phyloP scores from a whole-genome alignment of 176 grass and related monocot genomes.

The Oryza glaberrima region DNA sequence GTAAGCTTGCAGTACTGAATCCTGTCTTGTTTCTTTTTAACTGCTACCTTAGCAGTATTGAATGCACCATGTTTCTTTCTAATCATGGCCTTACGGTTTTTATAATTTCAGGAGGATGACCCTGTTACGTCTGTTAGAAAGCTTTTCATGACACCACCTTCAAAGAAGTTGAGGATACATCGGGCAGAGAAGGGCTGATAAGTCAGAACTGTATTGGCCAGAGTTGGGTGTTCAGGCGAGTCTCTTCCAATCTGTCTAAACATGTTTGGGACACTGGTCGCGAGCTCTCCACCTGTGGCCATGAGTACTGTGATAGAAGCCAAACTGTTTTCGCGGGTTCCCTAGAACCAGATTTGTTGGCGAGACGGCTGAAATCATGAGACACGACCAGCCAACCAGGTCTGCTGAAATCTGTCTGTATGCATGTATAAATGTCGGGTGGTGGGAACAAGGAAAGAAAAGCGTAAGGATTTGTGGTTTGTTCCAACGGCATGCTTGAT shows the following conservation, averaged over 20 bases:
- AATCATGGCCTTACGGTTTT: slow-evolving; percentile 34
- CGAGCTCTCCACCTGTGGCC: not conserved
- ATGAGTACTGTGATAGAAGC: not conserved
- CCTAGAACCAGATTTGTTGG: not conserved
- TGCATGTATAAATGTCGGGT: slow-evolving; percentile 8
- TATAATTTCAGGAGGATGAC: slow-evolving; percentile 72
- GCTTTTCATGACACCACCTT: slow-evolving; percentile 69
- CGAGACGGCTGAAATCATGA: not conserved
- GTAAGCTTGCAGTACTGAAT: slow-evolving; percentile 26
- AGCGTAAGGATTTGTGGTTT: slow-evolving; percentile 4
- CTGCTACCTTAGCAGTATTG: not conserved
- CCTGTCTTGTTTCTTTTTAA: slow-evolving; percentile 37
- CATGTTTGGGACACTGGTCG: not conserved
- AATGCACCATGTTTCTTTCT: slow-evolving; percentile 8
- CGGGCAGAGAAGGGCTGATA: slow-evolving; percentile 45
- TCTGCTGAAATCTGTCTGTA: not conserved
- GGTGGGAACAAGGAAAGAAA: not conserved
- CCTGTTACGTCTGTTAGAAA: slow-evolving; percentile 83
- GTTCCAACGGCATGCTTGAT: not conserved
- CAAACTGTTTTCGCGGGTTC: not conserved
- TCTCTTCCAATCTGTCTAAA: not conserved
- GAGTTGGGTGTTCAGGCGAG: not conserved
- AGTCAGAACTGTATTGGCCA: slow-evolving; percentile 31
- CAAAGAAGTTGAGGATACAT: slow-evolving; percentile 59
- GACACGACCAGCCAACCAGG: not conserved